phyloP scores from a whole-genome alignment of 192 early-diverging fungal genomes.

The Rhizophagus sp. region DNA sequence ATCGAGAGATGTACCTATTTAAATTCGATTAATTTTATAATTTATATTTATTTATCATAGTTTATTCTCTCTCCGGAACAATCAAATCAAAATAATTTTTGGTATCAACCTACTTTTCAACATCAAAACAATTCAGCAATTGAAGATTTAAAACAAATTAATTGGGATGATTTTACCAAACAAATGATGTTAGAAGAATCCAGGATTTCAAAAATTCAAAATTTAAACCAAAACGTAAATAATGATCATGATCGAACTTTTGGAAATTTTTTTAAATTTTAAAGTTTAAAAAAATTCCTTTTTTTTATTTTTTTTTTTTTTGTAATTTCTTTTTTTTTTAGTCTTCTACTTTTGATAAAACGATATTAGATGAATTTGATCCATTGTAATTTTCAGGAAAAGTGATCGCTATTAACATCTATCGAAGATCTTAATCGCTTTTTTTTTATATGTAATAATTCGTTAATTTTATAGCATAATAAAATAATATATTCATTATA shows the following conservation, averaged over 20 bases:
- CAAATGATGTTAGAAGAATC: neutral
- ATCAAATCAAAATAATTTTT: neutral
- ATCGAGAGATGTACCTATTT: no score
- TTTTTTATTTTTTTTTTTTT: no score
- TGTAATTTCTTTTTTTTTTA: neutral
- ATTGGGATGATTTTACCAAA: neutral
- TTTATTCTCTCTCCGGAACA: neutral
- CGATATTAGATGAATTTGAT: neutral
- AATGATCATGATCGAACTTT: neutral
- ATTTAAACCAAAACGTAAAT: neutral
- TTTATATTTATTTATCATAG: neutral
- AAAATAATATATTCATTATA: no score
- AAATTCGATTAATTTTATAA: neutral
- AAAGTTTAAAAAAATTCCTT: no score
- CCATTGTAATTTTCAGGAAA: neutral
- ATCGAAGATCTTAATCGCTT: no score
- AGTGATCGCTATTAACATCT: no score
- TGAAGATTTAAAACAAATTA: neutral
- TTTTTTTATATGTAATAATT: no score
- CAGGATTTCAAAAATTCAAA: neutral
- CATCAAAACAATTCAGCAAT: neutral
- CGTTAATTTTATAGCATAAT: no score
- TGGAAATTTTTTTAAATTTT: no score
- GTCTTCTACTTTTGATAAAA: neutral
- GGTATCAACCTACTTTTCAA: neutral